These are phyloP conservation scores for Hanseniaspora vineae DNA, from an alignment of 805 yeast species.

Conservation along the genomic window DNA sequence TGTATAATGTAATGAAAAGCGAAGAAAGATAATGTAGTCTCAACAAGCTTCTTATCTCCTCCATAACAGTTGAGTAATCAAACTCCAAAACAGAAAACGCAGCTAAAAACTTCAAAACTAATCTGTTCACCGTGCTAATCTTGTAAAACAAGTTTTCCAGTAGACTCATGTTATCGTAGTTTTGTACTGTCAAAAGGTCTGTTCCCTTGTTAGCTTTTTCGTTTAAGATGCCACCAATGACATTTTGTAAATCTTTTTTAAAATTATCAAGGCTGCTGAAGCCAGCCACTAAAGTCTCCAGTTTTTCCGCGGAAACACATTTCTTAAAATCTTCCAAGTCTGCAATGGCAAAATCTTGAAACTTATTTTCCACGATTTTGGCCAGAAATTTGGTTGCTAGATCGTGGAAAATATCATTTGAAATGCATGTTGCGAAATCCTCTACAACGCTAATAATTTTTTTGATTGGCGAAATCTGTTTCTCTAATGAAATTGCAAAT, in stretches of 20 bases:
- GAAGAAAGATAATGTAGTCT: conserved; percentile 16
- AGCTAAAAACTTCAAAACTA: conserved; percentile 23
- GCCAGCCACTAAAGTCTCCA: conserved; percentile 28
- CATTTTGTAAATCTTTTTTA: conserved; percentile 25
- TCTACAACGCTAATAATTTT: not conserved
- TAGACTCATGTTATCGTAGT: conserved; percentile 12
- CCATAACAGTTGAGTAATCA: conserved; percentile 17
- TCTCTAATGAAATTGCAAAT: conserved; percentile 26
- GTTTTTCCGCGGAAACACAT: conserved; percentile 27
- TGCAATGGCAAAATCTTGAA: conserved; percentile 22
- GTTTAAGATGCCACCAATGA: conserved; percentile 21
- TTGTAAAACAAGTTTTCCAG: conserved; percentile 19
- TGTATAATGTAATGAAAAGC: conserved; percentile 14
- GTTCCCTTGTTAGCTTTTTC: not conserved
- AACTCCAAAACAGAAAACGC: conserved; percentile 27
- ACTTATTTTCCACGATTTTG: conserved; percentile 23
- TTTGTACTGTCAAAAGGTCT: conserved; percentile 14
- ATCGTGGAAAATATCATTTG: conserved; percentile 24
- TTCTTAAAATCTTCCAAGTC: conserved; percentile 25
- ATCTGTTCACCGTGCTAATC: conserved; percentile 18
- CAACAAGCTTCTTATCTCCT: conserved; percentile 13
- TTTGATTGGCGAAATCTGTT: conserved; percentile 1
- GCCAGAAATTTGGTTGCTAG: conserved; percentile 27
- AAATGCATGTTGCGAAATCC: conserved; percentile 22
- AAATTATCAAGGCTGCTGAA: conserved; percentile 27